phyloP scores from a whole-genome alignment of 129 eudicot species.

The Deinandra increscens region DNA sequence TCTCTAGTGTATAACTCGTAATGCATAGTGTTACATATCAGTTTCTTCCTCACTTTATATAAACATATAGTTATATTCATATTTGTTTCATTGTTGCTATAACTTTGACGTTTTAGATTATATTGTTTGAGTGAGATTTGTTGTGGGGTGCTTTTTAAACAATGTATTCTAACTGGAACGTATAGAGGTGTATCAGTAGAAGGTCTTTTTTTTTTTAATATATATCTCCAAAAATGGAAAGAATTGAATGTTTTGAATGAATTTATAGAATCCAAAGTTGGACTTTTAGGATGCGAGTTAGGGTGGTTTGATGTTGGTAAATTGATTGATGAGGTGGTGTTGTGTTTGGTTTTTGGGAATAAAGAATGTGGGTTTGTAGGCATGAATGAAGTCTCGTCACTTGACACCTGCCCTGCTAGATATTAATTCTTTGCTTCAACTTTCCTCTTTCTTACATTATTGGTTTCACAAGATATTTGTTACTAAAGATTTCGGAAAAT shows the following conservation, averaged over 20 bases:
- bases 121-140: no score
- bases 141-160: no score
- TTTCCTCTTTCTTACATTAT: slow-evolving; percentile 16
- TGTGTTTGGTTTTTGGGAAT: slow-evolving; percentile 27
- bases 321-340: slow-evolving; percentile 31
- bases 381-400: slow-evolving; percentile 36
- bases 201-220: no score
- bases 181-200: no score
- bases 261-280: slow-evolving; percentile 20
- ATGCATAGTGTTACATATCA: background rate
- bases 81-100: no score
- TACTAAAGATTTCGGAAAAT: background rate
- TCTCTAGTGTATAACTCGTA: background rate
- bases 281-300: background rate
- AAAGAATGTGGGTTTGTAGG: slow-evolving; percentile 21
- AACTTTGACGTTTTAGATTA: no score
- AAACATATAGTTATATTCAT: background rate
- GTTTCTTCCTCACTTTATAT: background rate
- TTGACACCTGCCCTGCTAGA: slow-evolving; percentile 39
- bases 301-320: slow-evolving; percentile 1
- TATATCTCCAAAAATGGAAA: background rate
- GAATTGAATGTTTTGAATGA: background rate
- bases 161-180: no score
- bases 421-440: slow-evolving; percentile 15
- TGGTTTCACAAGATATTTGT: slow-evolving; percentile 11